phyloP scores from a whole-genome alignment of 2,329 filamentous ascomycete species.

The Hypomyces perniciosus region DNA sequence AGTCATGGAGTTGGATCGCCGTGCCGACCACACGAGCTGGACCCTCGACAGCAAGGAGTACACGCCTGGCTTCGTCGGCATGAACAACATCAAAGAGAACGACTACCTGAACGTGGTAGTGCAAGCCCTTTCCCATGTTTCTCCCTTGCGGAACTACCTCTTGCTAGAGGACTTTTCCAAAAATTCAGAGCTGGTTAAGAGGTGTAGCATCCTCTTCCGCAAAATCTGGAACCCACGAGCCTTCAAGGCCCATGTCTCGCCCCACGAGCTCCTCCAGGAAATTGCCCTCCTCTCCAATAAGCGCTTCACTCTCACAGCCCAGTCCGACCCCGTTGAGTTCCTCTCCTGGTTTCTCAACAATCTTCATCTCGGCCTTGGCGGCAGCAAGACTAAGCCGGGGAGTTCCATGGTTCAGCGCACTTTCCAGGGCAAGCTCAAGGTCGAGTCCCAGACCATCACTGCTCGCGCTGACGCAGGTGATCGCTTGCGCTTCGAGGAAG shows the following conservation, averaged over 20 bases:
- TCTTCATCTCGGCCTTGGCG: constrained; percentile 84
- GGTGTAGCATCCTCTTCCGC: constrained; percentile 82
- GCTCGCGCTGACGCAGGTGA: constrained; percentile 83
- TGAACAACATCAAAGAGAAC: constrained; percentile 99
- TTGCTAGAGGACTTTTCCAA: constrained; percentile 75
- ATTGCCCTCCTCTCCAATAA: constrained; percentile 86
- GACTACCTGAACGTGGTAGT: constrained; percentile 97
- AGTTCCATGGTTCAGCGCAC: constrained; percentile 84
- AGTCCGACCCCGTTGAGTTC: constrained; percentile 95
- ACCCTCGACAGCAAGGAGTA: constrained; percentile 82
- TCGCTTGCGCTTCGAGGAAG: constrained; percentile 87
- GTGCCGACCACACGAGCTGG: constrained; percentile 53
- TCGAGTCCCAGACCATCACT: constrained; percentile 91
- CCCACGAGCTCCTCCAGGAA: constrained; percentile 94
- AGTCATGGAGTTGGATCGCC: constrained; percentile 71
- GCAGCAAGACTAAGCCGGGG: constrained; percentile 77
- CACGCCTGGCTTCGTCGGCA: constrained; percentile 88
- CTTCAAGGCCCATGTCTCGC: constrained; percentile 94
- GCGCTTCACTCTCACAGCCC: constrained; percentile 81
- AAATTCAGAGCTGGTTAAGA: constrained; percentile 72
- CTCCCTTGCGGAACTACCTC: constrained; percentile 84
- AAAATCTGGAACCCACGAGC: constrained; percentile 98
- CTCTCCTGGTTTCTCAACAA: constrained; percentile 97
- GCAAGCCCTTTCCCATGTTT: constrained; percentile 84
- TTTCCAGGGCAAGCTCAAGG: constrained; percentile 87